A percentile compares a stretch with the other conserved stretches of the same genome.
Conservation (phyloP, 805 yeast genomes). For the Cyberlindnera veronae region DNA sequence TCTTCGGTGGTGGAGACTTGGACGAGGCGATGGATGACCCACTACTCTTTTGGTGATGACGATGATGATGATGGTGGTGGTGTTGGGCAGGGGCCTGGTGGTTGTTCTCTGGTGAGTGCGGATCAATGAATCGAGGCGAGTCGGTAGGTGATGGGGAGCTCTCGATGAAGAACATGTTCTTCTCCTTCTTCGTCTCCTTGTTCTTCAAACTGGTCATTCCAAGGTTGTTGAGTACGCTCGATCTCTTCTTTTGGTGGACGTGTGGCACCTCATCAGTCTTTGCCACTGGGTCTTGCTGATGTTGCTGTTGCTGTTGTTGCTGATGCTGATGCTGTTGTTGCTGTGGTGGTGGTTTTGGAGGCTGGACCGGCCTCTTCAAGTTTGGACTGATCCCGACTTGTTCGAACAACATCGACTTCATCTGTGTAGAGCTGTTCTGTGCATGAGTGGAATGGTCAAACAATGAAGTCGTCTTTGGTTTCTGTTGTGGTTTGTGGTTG, state of each 20-base stretch:
- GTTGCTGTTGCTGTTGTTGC: too few species aligned
- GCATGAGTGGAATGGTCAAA: slow-evolving; percentile 6
- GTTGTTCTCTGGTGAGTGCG: not conserved
- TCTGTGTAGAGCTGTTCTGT: not conserved
- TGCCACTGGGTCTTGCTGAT: too few species aligned
- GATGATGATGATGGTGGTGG: slow-evolving; percentile 3
- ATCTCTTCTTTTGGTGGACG: slow-evolving; percentile 18
- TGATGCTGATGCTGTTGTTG: not conserved
- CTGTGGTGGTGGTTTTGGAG: not conserved
- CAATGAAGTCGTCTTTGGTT: slow-evolving; percentile 4
- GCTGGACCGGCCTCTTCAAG: slow-evolving; percentile 8
- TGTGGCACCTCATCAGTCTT: not conserved
- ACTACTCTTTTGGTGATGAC: not conserved
- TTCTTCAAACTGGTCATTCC: slow-evolving; percentile 26
- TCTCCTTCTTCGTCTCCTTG: slow-evolving; percentile 15
- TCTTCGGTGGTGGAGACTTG: slow-evolving; percentile 2
- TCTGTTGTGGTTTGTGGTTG: slow-evolving; percentile 3
- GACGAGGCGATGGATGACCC: not conserved
- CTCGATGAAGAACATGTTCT: slow-evolving; percentile 31
- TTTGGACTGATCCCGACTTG: slow-evolving; percentile 27
- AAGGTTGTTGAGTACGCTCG: slow-evolving; percentile 24
- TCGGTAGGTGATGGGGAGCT: slow-evolving; percentile 31
- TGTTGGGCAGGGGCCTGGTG: slow-evolving; percentile 10
- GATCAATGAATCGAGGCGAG: slow-evolving; percentile 10
- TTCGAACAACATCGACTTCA: slow-evolving; percentile 18